Evolutionary conservation across 2,329 filamentous ascomycete species (phyloP), one percentile per base, ranked within the genome.

Genomic region (Microdochium trichocladiopsis): DNA sequence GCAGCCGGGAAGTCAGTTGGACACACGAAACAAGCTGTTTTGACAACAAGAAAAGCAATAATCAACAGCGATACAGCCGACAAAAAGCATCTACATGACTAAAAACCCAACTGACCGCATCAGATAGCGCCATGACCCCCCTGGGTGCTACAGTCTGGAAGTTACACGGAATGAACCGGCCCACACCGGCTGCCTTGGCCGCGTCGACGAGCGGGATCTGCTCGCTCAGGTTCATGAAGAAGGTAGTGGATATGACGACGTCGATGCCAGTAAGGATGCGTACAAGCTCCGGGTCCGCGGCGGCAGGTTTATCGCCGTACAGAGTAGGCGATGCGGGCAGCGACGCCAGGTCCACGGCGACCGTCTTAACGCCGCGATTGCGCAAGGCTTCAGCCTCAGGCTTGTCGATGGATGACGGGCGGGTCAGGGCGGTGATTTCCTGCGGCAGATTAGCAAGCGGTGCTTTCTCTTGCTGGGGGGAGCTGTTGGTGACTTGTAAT

Each of bases 391-490:
- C 50, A 33, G 73, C 69, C 16, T 69, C 68, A 2, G 73, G 70
- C 51, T 78, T 82, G 22, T 70, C 57, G n/a, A 72, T 57, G 1
- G 77, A 80, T 2, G 66, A 58, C 9, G 71, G 69, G 21, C 78
- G 72, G 8, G 72, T 66, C 12, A 82, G 65, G 21, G 71, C 72
- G n/a, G 68, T 69, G 5, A 81, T 67, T 14, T 78, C 69, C 78
- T 78, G 28, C 28, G 28, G 28, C 14, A 33, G 14, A 33, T 33
- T 33, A 33, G 28, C 28, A 14, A 33, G 28, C 28, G 28, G 28
- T 33, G 28, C 28, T 33, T 33, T 33, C 28, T 33, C 28, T 33
- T 33, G 28, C 28, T 33, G 28, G 28, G 8, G 14, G 28, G 28
- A 33, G 8, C 28, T 33, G 28, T 33, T 33, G 8, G 28, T 33